Evolutionary conservation across 1,139 yeast genomes (phyloP), one percentile per base, ranked within the genome.

Genomic region (Geotrichum reessii): DNA sequence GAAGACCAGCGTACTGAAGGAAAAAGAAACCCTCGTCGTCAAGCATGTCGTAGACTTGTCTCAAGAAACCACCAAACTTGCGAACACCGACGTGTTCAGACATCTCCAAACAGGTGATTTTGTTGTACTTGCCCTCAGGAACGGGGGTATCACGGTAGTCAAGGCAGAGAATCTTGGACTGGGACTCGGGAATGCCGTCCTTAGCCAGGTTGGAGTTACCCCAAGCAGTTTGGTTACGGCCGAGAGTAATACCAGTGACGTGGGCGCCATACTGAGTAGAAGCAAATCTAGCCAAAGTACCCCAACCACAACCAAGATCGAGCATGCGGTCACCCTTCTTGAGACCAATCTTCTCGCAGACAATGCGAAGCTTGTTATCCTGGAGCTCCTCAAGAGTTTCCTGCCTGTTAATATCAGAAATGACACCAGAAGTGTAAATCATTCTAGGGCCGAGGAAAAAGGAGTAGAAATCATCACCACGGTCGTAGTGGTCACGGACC

Each of bases 251-350:
- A 76, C 97, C 97, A 59, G 97, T 90, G 60, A 88, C 96, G 58
- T 81, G 76, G 55, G 97, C 96, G 59, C 93, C 95, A 67, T 85
- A 85, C 72, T 86, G 86, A 64, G 86, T 81, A 2, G 96, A 87
- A 47, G 95, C 92, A 73, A 78, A 89, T 49, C 95, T 80, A 55
- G 96, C 90, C 73, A 92, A 81, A 60, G 97, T 87, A 71, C 97
- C 97, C 97, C 97, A 90, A 65, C 97, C 97, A 76, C 97, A 90
- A 61, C 97, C 97, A 63, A 90, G 78, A 71, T 90, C 97, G 65
- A 90, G 82, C 71, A 89, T 79, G 58, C 77, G 77, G 64, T 90
- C 97, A 65, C 88, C 95, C 67, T 82, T 70, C 69, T 84, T 71
- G 69, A 90, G 79, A 63, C 81, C 88, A 65, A 89, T 85, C 78